Conservation (phyloP, 2,329 filamentous ascomycete species). For the Aureobasidium sp. region DNA sequence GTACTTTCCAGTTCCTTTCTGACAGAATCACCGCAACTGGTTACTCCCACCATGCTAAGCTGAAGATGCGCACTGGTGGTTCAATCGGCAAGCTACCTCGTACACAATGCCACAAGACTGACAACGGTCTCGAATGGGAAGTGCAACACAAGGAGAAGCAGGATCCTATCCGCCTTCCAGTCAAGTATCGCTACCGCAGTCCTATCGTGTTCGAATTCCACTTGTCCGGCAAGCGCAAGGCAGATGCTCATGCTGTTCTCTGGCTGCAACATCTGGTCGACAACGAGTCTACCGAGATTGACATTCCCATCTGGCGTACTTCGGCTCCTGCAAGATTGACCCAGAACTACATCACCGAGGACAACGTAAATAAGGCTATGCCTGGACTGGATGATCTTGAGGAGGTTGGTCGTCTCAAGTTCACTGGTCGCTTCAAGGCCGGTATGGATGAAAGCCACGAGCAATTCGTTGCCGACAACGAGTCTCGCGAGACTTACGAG, state of each 20-base stretch:
- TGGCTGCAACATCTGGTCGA: slow-evolving; percentile 86
- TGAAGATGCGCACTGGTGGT: slow-evolving; percentile 77
- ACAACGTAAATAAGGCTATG: slow-evolving; percentile 57
- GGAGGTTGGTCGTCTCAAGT: slow-evolving; percentile 73
- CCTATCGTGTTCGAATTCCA: slow-evolving; percentile 87
- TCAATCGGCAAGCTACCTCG: slow-evolving; percentile 65
- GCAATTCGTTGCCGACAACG: slow-evolving; percentile 76
- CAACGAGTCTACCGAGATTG: slow-evolving; percentile 67
- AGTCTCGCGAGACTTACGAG: slow-evolving; percentile 87
- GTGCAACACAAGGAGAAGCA: slow-evolving; percentile 41
- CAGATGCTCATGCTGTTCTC: slow-evolving; percentile 69
- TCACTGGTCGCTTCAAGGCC: slow-evolving; percentile 76
- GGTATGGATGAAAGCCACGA: slow-evolving; percentile 84
- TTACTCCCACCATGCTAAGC: slow-evolving; percentile 57
- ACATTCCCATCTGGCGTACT: slow-evolving; percentile 87
- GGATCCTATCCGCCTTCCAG: slow-evolving; percentile 65
- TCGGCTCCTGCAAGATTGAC: slow-evolving; percentile 67
- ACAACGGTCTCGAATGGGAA: slow-evolving; percentile 56
- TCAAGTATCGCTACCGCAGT: slow-evolving; percentile 83
- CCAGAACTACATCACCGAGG: slow-evolving; percentile 85
- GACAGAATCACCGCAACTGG: slow-evolving; percentile 59
- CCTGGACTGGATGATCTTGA: slow-evolving; percentile 70
- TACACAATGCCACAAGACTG: slow-evolving; percentile 52
- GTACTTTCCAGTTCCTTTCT: slow-evolving; percentile 82
- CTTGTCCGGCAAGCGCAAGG: slow-evolving; percentile 57